Percentiles rank a stretch among this genome's conserved stretches.
Conservation (phyloP, 225 moss, liverwort and hornwort genomes). For the Ulota crispa region DNA sequence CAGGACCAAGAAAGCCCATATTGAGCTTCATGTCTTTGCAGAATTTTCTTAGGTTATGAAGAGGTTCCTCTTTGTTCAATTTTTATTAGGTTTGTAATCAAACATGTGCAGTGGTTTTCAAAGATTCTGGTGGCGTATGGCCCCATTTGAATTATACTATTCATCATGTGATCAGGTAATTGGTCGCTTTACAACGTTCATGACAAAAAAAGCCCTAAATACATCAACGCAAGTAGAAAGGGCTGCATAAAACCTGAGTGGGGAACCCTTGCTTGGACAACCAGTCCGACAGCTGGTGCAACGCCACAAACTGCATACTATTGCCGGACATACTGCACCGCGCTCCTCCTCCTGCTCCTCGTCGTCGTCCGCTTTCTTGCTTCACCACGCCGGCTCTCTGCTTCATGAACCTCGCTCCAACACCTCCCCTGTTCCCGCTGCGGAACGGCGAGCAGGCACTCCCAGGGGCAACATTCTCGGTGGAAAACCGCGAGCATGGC, state of each 20-base stretch:
- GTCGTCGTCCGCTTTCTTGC: neutral
- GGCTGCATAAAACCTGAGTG: slow-evolving; percentile 51
- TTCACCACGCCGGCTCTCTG: slow-evolving; percentile 1
- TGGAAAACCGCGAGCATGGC: neutral
- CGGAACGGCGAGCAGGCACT: slow-evolving; percentile 22
- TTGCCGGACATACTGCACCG: slow-evolving; percentile 46
- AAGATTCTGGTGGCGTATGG: neutral
- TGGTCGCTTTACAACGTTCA: neutral
- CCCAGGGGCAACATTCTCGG: slow-evolving; percentile 10
- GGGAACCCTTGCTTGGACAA: slow-evolving; percentile 76
- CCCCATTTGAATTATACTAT: neutral
- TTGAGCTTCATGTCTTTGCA: neutral
- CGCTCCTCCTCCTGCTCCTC: slow-evolving; percentile 22
- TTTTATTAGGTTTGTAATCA: neutral
- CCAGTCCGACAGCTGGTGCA: slow-evolving; percentile 75
- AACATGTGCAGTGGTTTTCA: neutral
- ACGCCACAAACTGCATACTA: slow-evolving; percentile 46
- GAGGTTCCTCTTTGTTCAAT: neutral
- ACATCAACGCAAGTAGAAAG: neutral
- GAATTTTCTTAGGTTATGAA: neutral
- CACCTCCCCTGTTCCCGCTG: slow-evolving; percentile 11
- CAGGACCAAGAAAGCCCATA: neutral
- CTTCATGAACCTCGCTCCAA: neutral
- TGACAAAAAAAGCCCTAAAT: neutral
- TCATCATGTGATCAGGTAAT: neutral